A percentile compares a stretch with the other conserved stretches of the same genome.
These are phyloP conservation scores for Pholiota conissans DNA, from an alignment of 768 basidiomycete species.

Conservation along the genomic window DNA sequence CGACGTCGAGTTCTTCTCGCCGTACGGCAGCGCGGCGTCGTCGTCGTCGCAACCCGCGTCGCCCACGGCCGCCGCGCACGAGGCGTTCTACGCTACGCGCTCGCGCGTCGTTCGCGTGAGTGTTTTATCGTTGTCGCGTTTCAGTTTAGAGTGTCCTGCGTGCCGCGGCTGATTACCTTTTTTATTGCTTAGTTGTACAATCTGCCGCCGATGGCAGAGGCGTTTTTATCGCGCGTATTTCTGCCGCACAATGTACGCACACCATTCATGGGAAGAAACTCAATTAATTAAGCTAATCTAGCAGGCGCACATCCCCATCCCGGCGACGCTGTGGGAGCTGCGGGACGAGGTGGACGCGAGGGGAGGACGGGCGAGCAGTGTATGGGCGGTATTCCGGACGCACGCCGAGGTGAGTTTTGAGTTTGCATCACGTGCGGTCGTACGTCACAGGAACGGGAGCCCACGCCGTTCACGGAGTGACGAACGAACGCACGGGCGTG, in stretches of 20 bases:
- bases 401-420: conserved; percentile 58
- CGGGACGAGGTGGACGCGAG: conserved; percentile 32
- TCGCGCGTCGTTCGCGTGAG: conserved; percentile 58
- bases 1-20: too few species aligned
- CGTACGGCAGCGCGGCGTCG: conserved; percentile 26
- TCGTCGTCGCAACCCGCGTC: conserved; percentile 13
- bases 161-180: not conserved
- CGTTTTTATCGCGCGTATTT: conserved; percentile 39
- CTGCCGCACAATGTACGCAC: conserved; percentile 34
- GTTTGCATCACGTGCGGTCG: conserved; percentile 28
- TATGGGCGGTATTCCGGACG: conserved; percentile 59
- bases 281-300: too few species aligned
- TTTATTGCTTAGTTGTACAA: conserved; percentile 34
- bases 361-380: conserved; percentile 27
- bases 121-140: conserved; percentile 7
- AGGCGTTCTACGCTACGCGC: conserved; percentile 46
- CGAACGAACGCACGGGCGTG: not conserved
- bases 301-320: conserved; percentile 33
- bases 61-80: conserved; percentile 8
- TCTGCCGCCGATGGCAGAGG: conserved; percentile 35
- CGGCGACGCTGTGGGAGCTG: conserved; percentile 51
- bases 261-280: too few species aligned
- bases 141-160: not conserved
- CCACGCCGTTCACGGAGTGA: conserved; percentile 32
- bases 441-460: conserved; percentile 15